phyloP scores from a whole-genome alignment of 148 eudicot genomes.

The Pharnaceum exiguum region DNA sequence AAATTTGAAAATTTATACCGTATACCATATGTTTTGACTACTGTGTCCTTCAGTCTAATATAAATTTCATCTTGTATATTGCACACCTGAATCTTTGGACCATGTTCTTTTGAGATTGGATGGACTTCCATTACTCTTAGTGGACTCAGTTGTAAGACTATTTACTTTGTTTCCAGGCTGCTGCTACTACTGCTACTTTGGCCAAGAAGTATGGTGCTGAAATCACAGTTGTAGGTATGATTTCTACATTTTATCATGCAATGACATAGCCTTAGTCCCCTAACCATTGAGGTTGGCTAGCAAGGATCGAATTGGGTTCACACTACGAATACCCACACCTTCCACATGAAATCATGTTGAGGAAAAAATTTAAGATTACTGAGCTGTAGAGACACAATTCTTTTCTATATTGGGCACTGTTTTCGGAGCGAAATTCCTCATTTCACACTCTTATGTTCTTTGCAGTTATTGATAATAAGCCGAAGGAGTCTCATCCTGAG shows the following conservation, averaged over 20 bases:
- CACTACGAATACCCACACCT: no score
- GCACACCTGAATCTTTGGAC: no score
- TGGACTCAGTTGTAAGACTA: background rate
- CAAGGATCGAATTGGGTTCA: no score
- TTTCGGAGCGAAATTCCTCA: conserved; percentile 11
- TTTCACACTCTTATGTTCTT: conserved; percentile 17
- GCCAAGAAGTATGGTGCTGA: conserved; percentile 97
- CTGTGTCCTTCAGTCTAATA: no score
- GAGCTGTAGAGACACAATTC: conserved; percentile 8
- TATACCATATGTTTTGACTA: no score
- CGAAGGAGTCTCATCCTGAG: conserved; percentile 62
- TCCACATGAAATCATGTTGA: no score
- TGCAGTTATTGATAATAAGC: conserved; percentile 84
- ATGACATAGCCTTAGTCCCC: background rate
- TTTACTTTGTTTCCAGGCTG: conserved; percentile 47
- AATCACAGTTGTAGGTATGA: conserved; percentile 91
- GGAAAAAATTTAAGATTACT: background rate
- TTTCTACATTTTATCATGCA: background rate
- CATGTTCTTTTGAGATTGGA: no score
- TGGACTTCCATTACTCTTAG: background rate
- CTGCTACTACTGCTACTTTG: conserved; percentile 87
- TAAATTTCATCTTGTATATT: no score
- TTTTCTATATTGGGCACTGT: conserved; percentile 1
- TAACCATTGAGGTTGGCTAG: no score
- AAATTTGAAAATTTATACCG: no score